Base-by-base conservation (phyloP, 73 alveolate genomes). In the Paramecium octaurelia region DNA sequence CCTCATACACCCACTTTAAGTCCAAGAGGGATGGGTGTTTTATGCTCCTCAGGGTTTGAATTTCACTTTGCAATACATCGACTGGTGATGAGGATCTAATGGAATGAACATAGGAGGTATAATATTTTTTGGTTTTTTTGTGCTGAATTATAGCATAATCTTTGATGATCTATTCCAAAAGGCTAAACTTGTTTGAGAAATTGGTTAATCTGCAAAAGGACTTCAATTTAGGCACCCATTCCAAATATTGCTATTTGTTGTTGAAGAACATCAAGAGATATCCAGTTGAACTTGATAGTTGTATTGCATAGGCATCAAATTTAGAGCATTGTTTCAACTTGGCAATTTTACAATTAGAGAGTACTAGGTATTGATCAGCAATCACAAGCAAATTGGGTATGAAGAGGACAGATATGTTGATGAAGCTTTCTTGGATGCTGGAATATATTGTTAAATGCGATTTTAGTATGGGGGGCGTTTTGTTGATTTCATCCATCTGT, bases 1-100 rank as follows among this genome's bases (percentile, higher is more conserved):
- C 91, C 4, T 80, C 91, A 80, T 43, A 80, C 5, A 80, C 91
- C 91, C 91, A 80, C 23, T 80, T 80, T 18, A 80, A 24, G 12
- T 80, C 91, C 11, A 80, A 20, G 5, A 80, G 27, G 2, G 64
- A 42, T 24, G 70, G 75, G 18, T 80, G 91, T 80, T 80, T 80
- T 21, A 80, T 80, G 18, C 76, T 80, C 24, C 91, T 80, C 29
- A 80, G 24, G 31, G 73, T 80, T 43, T 80, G 12, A 23, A 80
- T 80, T 80, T 80, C 91, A 48, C 73, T 44, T 9, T 80, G 8
- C 16, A 44, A 31, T 11, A 48, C 14, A 18, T 80, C 91, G 11
- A 31, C 10, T 8, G 23, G 54, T 12, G 54, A 64, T 27, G 42
- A 0, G n/a, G 23, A 7, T 35, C 8, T 43, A 6, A 80, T 21